A percentile compares a stretch with the other conserved stretches of the same genome.
Conservation (phyloP, 2,329 filamentous ascomycete genomes). For the Chaetomiaceae sp. region DNA sequence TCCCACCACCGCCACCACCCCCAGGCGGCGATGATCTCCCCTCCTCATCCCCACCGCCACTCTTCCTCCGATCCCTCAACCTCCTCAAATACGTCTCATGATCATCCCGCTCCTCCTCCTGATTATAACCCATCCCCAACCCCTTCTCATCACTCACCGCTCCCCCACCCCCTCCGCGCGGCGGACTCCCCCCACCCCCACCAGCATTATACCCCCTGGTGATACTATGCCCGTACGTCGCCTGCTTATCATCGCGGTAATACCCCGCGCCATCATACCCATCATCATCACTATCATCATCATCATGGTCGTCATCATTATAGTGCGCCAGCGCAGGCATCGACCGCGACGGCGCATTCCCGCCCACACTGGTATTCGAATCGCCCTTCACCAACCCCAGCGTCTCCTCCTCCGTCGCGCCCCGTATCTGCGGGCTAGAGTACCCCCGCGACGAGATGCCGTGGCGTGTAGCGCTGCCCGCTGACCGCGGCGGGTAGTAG, state of each 20-base stretch:
- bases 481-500: not conserved
- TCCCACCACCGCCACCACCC: slow-evolving; percentile 1
- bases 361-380: too few species aligned
- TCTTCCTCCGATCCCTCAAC: not conserved
- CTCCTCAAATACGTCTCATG: slow-evolving; percentile 5
- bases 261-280: slow-evolving; percentile 30
- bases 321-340: slow-evolving; percentile 32
- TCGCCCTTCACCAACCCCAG: slow-evolving; percentile 78
- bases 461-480: slow-evolving; percentile 12
- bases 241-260: slow-evolving; percentile 30
- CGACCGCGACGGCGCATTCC: slow-evolving; percentile 30
- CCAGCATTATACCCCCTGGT: slow-evolving; percentile 27
- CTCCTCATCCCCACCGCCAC: not conserved
- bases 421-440: slow-evolving; percentile 39
- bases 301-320: slow-evolving; percentile 31
- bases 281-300: slow-evolving; percentile 25
- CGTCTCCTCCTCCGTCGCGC: slow-evolving; percentile 73
- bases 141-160: slow-evolving; percentile 4
- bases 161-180: not conserved
- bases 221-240: slow-evolving; percentile 38
- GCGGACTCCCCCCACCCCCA: slow-evolving; percentile 20
- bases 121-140: too few species aligned
- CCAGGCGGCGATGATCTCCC: not conserved
- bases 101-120: not conserved
- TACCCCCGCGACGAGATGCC: slow-evolving; percentile 37